Percentiles rank a stretch among this genome's conserved stretches.
These are phyloP conservation scores for Coemansia sp. DNA, from an alignment of 192 early-diverging fungal species.

Conservation along the genomic window DNA sequence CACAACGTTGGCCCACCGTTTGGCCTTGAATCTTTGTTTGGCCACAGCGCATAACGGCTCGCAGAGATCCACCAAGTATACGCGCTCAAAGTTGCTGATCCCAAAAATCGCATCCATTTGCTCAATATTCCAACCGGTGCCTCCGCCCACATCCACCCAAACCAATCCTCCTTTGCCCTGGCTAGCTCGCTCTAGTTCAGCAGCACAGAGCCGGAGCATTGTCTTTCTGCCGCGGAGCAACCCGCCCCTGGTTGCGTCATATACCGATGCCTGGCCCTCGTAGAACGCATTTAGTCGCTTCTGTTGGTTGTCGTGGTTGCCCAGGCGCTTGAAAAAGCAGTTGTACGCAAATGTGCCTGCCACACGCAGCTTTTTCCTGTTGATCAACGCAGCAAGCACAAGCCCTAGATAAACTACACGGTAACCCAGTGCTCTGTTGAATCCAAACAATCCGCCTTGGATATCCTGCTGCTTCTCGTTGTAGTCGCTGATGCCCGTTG, in stretches of 20 bases:
- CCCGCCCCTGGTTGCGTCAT: slow-evolving; percentile 72
- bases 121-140: slow-evolving; percentile 74
- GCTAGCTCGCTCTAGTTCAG: slow-evolving; percentile 58
- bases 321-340: slow-evolving; percentile 75
- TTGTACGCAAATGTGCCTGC: slow-evolving; percentile 61
- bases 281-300: slow-evolving; percentile 80
- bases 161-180: slow-evolving; percentile 30
- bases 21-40: slow-evolving; percentile 68
- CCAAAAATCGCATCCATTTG: slow-evolving; percentile 76
- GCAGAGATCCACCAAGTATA: slow-evolving; percentile 84
- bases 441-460: background rate
- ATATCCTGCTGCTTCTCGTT: background rate
- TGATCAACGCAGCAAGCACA: background rate
- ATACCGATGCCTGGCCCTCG: slow-evolving; percentile 76
- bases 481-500: background rate
- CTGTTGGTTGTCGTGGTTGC: slow-evolving; percentile 69
- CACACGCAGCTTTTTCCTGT: background rate
- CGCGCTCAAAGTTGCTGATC: slow-evolving; percentile 72
- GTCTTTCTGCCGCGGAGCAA: slow-evolving; percentile 76
- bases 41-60: slow-evolving; percentile 80
- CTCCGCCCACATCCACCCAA: slow-evolving; percentile 72
- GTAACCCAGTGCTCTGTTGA: background rate
- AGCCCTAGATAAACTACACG: background rate
- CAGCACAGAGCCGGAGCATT: slow-evolving; percentile 83
- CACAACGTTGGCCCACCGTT: slow-evolving; percentile 79